A percentile compares a stretch with the other conserved stretches of the same genome.
phyloP scores from a whole-genome alignment of 306 rosid genomes.

The Crataegus laevigata region DNA sequence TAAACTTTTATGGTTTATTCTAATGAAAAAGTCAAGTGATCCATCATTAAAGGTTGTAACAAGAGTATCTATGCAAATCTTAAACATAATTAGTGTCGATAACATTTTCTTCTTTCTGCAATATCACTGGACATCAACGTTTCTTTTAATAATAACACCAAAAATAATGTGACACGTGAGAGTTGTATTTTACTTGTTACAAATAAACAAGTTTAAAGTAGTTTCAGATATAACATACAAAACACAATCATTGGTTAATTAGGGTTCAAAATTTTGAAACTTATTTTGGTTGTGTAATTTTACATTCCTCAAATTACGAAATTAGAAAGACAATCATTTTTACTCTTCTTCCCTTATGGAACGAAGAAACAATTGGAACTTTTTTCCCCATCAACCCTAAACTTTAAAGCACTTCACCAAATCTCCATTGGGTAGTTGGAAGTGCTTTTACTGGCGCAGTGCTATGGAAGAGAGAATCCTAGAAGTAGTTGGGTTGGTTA shows the following conservation, averaged over 20 bases:
- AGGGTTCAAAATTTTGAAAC: background rate
- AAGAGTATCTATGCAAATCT: conserved; percentile 8
- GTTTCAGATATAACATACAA: too few relatives aligned
- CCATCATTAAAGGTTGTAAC: conserved; percentile 11
- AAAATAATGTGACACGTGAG: accelerated
- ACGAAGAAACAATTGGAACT: conserved; percentile 1
- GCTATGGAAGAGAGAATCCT: background rate
- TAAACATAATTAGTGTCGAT: conserved; percentile 34
- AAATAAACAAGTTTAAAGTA: background rate
- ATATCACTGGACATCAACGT: background rate
- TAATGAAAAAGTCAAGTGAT: conserved; percentile 13
- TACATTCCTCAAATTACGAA: background rate
- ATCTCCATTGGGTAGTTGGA: conserved; percentile 17
- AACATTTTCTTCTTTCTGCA: background rate
- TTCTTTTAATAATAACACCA: too few relatives aligned
- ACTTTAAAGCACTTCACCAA: conserved; percentile 25
- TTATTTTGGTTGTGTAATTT: background rate
- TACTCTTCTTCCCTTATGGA: conserved; percentile 10
- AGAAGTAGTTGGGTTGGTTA: conserved; percentile 22
- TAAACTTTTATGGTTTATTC: conserved; percentile 3
- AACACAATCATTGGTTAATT: background rate
- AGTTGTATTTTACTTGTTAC: background rate
- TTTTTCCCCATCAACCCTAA: conserved; percentile 1
- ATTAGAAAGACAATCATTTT: background rate
- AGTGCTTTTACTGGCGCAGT: conserved; percentile 4